Conservation (phyloP, 2,329 filamentous ascomycete genomes). For the Aspergillus brasiliensis region DNA sequence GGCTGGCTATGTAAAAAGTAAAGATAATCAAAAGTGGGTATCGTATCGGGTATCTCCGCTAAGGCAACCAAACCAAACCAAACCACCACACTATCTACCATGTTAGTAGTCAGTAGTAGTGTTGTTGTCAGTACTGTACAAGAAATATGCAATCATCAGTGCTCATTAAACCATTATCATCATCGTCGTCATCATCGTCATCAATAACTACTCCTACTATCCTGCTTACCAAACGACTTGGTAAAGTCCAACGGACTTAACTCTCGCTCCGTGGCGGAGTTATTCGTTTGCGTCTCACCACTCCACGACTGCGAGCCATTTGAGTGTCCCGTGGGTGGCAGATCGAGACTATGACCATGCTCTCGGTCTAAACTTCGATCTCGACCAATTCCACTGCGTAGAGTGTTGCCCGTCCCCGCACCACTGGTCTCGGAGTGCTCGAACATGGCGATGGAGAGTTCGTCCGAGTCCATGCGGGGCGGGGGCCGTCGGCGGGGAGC, state of each 20-base stretch:
- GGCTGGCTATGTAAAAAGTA: no score
- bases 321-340: conserved; percentile 22
- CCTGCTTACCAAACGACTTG: not conserved
- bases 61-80: not conserved
- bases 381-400: no score
- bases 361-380: no score
- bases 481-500: conserved; percentile 24
- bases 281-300: conserved; percentile 30
- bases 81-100: no score
- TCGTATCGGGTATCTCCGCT: not conserved
- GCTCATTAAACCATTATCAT: not conserved
- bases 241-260: conserved; percentile 3
- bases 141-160: not conserved
- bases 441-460: conserved; percentile 43
- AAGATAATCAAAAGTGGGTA: not conserved
- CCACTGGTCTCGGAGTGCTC: conserved; percentile 27
- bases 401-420: not conserved
- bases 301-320: conserved; percentile 33
- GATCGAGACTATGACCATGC: not conserved
- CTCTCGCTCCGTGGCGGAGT: conserved; percentile 7
- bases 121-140: not conserved
- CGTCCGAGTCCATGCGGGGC: conserved; percentile 39
- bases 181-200: not conserved
- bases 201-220: not conserved
- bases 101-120: no score